phyloP scores from a whole-genome alignment of 352 stramenopile genomes.

The Phytopythium ostracodes region DNA sequence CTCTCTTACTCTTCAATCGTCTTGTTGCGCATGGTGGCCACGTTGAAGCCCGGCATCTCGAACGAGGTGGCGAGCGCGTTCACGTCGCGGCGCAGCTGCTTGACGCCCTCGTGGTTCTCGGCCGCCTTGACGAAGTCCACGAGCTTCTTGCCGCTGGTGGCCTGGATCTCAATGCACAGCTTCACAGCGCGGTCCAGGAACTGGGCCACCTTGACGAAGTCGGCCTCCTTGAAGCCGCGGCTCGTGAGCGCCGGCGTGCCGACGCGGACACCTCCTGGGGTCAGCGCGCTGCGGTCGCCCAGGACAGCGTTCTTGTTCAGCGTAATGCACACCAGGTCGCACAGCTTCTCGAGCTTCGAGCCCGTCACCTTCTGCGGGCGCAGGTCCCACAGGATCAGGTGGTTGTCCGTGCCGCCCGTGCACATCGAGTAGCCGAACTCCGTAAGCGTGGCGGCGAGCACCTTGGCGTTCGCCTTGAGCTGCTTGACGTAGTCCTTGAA shows the following conservation, averaged over 20 bases:
- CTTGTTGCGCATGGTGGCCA: conserved; percentile 88
- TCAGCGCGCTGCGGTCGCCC: conserved; percentile 94
- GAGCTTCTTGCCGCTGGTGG: conserved; percentile 89
- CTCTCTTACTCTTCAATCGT: conserved; percentile 52
- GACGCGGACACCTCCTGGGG: conserved; percentile 93
- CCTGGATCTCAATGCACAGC: conserved; percentile 93
- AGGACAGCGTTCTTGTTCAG: conserved; percentile 99
- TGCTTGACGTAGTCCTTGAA: conserved; percentile 96
- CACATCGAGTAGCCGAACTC: conserved; percentile 94
- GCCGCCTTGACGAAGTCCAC: conserved; percentile 92
- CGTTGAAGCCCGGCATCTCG: conserved; percentile 95
- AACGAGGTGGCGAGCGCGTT: conserved; percentile 94
- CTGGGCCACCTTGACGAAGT: conserved; percentile 95
- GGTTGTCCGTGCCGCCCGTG: conserved; percentile 99
- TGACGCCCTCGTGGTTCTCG: conserved; percentile 78
- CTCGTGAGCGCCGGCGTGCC: conserved; percentile 97
- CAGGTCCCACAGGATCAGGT: conserved; percentile 98
- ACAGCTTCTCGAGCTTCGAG: conserved; percentile 98
- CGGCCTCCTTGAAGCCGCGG: conserved; percentile 94
- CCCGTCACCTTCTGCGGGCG: conserved; percentile 94
- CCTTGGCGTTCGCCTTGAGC: conserved; percentile 94
- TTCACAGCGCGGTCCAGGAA: conserved; percentile 95
- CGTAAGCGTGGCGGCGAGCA: conserved; percentile 91
- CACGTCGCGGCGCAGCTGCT: conserved; percentile 89
- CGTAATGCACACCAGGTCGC: conserved; percentile 96